These are phyloP conservation scores for Colletotrichum paranaense DNA, from an alignment of 2,329 filamentous ascomycete species.

Conservation along the genomic window DNA sequence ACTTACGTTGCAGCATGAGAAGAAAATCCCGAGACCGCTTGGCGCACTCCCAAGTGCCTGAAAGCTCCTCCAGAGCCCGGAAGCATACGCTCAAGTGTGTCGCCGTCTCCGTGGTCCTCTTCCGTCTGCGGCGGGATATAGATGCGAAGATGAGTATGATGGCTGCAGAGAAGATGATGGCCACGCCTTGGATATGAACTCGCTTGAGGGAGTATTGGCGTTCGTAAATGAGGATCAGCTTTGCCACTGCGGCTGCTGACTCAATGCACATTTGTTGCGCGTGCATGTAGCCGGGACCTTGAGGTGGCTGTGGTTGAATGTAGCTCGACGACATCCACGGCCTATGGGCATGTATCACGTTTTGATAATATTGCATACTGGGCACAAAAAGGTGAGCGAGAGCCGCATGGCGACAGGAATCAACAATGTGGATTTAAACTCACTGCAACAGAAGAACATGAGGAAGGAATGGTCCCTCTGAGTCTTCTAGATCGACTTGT, in stretches of 20 bases:
- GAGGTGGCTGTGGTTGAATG: conserved; percentile 35
- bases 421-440: background rate
- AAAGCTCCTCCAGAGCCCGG: conserved; percentile 39
- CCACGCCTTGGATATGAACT: conserved; percentile 39
- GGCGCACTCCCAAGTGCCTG: conserved; percentile 40
- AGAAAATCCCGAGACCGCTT: conserved; percentile 40
- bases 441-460: conserved; percentile 41
- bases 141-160: conserved; percentile 37
- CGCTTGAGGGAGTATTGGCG: conserved; percentile 33
- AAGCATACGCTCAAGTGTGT: conserved; percentile 40
- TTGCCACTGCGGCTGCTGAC: conserved; percentile 37
- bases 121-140: conserved; percentile 25
- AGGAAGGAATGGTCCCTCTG: conserved; percentile 36
- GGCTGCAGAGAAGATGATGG: conserved; percentile 39
- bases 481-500: conserved; percentile 37
- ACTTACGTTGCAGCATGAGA: conserved; percentile 37
- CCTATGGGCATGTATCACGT: conserved; percentile 40
- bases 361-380: conserved; percentile 44
- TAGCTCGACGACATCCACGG: conserved; percentile 43
- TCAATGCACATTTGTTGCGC: conserved; percentile 39
- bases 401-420: too few species aligned
- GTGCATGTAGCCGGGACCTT: conserved; percentile 39
- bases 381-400: background rate
- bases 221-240: conserved; percentile 37
- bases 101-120: conserved; percentile 20